Base-by-base conservation (phyloP, 257 asterid genomes). In the Ophiorrhiza pumila region DNA sequence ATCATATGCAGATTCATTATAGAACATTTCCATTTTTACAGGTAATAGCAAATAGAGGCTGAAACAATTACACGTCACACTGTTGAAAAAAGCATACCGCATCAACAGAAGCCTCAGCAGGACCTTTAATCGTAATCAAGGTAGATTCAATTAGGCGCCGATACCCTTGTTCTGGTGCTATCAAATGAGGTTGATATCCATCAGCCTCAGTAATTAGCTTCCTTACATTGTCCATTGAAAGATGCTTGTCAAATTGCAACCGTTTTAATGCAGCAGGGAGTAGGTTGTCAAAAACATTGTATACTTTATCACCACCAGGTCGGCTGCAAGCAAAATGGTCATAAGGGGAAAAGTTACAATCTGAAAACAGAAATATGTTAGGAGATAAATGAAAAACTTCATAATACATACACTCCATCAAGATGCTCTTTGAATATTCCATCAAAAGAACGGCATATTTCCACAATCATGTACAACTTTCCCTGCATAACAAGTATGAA, bases 151-250 rank as follows among this genome's bases (percentile, higher is more conserved):
- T 95, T 73, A 95, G 98, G 68, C 96, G 97, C 34, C 98, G 97
- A 77, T 95, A 95, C 74, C 99, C 99, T 78, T 95, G 98, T 77
- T 95, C 99, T 20, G 99, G 99, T 35, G 99, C 99, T 80, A 95
- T 95, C 68, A 95, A 88, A 87, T 95, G 99, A 60, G 99, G 99
- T 82, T 95, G 99, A 80, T 92, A 95, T 53, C 98, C 98, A 87
- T 95, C 99, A 80, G 98, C 99, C 83, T 92, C 97, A 41, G 98
- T 92, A 56, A 95, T 95, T 73, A 92, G 85, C 80, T 95, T 95
- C 75, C 98, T 90, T 55, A 92, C 99, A 78, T 94, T 94, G 61
- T 94, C 99, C 97, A 92, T 91, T n/a, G 99, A 91, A 77, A 91
- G 99, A 70, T 92, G 97, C 81, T 92, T 94, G 82, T 94, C 98